Percentiles rank a stretch among this genome's conserved stretches.
These are phyloP conservation scores for Sporothrix brunneoviolacea DNA, from an alignment of 2,329 filamentous ascomycete genomes.

Conservation along the genomic window DNA sequence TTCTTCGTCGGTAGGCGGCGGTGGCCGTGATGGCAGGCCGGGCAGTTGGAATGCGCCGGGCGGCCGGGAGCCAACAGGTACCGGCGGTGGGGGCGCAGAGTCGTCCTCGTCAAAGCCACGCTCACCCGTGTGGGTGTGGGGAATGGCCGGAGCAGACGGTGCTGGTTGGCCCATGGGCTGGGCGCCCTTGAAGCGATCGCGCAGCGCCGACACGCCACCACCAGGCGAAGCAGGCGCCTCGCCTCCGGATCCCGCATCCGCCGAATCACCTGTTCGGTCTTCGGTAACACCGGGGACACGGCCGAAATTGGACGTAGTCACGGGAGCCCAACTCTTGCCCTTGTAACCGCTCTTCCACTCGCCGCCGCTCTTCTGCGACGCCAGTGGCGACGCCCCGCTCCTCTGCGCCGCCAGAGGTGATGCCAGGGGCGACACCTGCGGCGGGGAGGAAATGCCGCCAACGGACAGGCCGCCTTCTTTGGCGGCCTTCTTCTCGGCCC, in stretches of 20 bases:
- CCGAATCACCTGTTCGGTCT: slow-evolving; percentile 57
- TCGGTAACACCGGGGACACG: slow-evolving; percentile 49
- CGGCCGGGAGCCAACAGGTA: slow-evolving; percentile 60
- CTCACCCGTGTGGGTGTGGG: slow-evolving; percentile 30
- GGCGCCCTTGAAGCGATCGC: slow-evolving; percentile 76
- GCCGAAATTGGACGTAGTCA: slow-evolving; percentile 67
- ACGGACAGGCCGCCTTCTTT: slow-evolving; percentile 52
- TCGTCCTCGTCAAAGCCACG: slow-evolving; percentile 31
- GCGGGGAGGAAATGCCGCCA: slow-evolving; percentile 16
- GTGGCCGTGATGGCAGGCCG: slow-evolving; percentile 58
- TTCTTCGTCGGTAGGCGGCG: slow-evolving; percentile 47
- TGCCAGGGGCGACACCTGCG: slow-evolving; percentile 37
- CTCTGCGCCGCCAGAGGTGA: slow-evolving; percentile 51
- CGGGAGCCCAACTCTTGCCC: slow-evolving; percentile 84
- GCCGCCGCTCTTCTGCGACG: slow-evolving; percentile 64
- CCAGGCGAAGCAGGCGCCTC: slow-evolving; percentile 45
- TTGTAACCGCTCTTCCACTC: slow-evolving; percentile 89
- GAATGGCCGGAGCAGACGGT: slow-evolving; percentile 27
- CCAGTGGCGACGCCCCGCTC: slow-evolving; percentile 60
- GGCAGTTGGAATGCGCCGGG: slow-evolving; percentile 73
- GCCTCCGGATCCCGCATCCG: slow-evolving; percentile 35
- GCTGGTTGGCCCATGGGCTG: slow-evolving; percentile 55
- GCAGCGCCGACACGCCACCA: slow-evolving; percentile 65
- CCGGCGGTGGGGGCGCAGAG: slow-evolving; percentile 54
- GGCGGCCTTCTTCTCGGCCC: slow-evolving; percentile 89